Evolutionary conservation across 176 grass and related monocot species (phyloP).

Genomic region (Sorghum bicolor): DNA sequence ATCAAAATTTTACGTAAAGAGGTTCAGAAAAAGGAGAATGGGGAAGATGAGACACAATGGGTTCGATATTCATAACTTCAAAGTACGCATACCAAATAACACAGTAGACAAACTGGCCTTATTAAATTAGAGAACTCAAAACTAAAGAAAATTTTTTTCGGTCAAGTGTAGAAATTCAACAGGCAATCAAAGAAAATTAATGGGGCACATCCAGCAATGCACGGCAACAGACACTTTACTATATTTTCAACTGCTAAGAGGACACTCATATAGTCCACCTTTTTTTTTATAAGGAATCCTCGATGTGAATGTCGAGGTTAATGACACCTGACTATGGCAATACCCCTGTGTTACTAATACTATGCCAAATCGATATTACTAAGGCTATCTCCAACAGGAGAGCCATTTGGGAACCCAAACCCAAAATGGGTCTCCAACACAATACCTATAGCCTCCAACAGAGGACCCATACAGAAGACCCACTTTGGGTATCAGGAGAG

Average conservation of each 20-base stretch:
- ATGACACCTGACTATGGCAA: not conserved
- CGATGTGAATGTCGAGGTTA: not conserved
- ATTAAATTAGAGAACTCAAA: not conserved
- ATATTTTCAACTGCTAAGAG: not conserved
- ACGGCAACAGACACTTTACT: not conserved
- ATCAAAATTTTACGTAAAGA: not conserved
- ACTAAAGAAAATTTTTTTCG: not conserved
- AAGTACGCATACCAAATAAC: constrained; percentile 1
- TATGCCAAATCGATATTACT: not conserved
- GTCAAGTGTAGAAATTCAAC: not conserved
- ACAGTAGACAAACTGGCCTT: not conserved
- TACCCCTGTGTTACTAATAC: not conserved
- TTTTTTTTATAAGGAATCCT: not conserved
- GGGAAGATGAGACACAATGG: not conserved
- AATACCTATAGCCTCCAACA: too few species aligned
- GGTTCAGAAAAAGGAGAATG: constrained; percentile 15
- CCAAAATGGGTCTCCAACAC: too few species aligned
- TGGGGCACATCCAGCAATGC: not conserved
- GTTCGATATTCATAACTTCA: not conserved
- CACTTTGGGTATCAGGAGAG: too few species aligned
- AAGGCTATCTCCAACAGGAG: too few species aligned
- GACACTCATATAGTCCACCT: not conserved
- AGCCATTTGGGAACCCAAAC: too few species aligned
- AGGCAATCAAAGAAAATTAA: not conserved
- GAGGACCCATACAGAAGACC: too few species aligned